Conservation (phyloP, 768 basidiomycete species). For the Leccinum olivaceopallidum region DNA sequence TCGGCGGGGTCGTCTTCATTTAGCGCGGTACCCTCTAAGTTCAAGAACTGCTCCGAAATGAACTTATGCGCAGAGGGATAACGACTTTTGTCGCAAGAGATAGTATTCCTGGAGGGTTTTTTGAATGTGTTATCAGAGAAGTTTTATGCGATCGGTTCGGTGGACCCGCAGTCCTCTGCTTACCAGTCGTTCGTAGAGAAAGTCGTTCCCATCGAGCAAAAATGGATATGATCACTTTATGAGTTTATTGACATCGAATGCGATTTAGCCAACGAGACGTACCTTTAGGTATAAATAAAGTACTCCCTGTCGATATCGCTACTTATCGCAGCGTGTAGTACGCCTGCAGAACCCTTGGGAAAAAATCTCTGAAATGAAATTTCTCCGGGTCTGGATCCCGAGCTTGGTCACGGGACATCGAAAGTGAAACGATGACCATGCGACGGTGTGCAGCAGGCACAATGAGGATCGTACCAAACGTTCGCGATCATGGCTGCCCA, state of each 20-base stretch:
- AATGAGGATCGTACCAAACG: constrained; percentile 5
- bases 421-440: not conserved
- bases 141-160: not conserved
- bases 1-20: not conserved
- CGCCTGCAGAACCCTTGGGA: too few relatives aligned
- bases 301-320: too few relatives aligned
- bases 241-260: too few relatives aligned
- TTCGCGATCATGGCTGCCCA: constrained; percentile 10
- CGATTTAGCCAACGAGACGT: too few relatives aligned
- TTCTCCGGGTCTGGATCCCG: constrained; percentile 11
- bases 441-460: too few relatives aligned
- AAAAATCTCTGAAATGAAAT: constrained; percentile 8
- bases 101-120: constrained; percentile 1
- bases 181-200: constrained; percentile 12
- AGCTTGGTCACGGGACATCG: constrained; percentile 14
- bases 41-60: constrained; percentile 16
- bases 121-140: not conserved
- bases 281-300: too few relatives aligned
- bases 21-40: constrained; percentile 4
- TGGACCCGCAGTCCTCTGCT: not conserved
- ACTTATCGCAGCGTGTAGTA: too few relatives aligned
- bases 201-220: too few relatives aligned
- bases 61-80: constrained; percentile 14
- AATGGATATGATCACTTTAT: too few relatives aligned
- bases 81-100: constrained; percentile 10